Base-by-base conservation (phyloP, 2,329 filamentous ascomycete genomes). In the Aspergillus versicolor region DNA sequence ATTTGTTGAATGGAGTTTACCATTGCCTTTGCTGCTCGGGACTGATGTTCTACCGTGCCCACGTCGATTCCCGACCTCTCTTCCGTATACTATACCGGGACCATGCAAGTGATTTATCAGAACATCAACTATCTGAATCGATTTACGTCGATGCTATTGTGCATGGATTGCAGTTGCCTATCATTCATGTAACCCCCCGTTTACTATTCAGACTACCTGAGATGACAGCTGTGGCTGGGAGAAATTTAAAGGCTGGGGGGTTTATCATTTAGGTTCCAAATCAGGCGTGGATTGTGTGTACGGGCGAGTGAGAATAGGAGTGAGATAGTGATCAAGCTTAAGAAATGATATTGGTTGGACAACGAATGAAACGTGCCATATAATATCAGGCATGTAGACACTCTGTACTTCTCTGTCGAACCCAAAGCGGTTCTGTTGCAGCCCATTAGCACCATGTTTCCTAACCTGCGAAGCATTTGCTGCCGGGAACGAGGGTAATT, bases 51-150 rank as follows among this genome's bases (percentile, higher is more conserved):
- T 45, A 13, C 30, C 43, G 32, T 56, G 34, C 27, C 41, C 46
- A 43, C 30, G n/a, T 50, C 45, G 27, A 40, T 60, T 17, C 37
- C 27, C 27, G 27, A 11, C 27, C 45, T 21, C 50, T 50, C 22
- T 40, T 30, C 42, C 40, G 40, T 45, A 55, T 57, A 60, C 47
- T 61, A 54, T 52, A 54, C 27, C 37, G 44, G 30, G 49, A 47
- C 50, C 34, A 51, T 52, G 30, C 52, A 37, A 19, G 43, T 40
- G 46, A 54, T 54, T 46, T 54, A 52, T 37, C 22, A 37, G 43
- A 50, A 48, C 47, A 45, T 47, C 45, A 46, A 53, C 32, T 34
- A 59, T 40, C 38, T 56, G 52, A 44, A 40, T 56, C 44, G 44
- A 27, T 54, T 43, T 43, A 44, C n/a, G 32, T 44, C 30, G 45